Evolutionary conservation across 495 filamentous ascomycete genomes (phyloP).

Genomic region (Endocarpon pusillum): DNA sequence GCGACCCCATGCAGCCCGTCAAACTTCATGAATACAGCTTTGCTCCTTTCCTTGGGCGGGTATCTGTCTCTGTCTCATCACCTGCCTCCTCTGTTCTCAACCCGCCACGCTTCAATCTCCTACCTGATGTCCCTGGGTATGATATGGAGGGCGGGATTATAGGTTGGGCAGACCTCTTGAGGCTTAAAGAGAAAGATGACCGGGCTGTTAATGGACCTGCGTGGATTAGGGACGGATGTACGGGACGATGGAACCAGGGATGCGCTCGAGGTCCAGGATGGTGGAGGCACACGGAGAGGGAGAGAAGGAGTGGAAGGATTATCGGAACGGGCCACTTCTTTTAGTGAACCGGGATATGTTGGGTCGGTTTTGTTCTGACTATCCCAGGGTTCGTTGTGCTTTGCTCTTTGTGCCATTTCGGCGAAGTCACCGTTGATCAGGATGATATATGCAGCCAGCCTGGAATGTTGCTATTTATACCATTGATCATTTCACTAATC

Average conservation of each 20-base stretch:
- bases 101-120: slow-evolving; percentile 28
- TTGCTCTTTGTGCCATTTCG: no score
- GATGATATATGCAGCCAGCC: no score
- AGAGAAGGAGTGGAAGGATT: slow-evolving; percentile 23
- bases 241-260: slow-evolving; percentile 28
- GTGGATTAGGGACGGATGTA: slow-evolving; percentile 30
- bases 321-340: slow-evolving; percentile 25
- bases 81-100: slow-evolving; percentile 17
- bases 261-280: slow-evolving; percentile 28
- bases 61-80: slow-evolving; percentile 7
- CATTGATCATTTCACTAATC: no score
- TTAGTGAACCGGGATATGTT: no score
- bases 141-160: slow-evolving; percentile 29
- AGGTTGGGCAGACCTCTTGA: slow-evolving; percentile 28
- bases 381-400: no score
- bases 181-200: background rate
- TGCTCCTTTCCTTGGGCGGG: slow-evolving; percentile 28
- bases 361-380: no score
- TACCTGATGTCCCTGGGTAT: slow-evolving; percentile 25
- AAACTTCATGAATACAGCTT: slow-evolving; percentile 26
- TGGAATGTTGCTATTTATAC: no score
- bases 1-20: slow-evolving; percentile 15
- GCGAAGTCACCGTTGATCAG: no score
- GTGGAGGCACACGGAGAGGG: slow-evolving; percentile 34
- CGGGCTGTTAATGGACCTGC: slow-evolving; percentile 14